These are phyloP conservation scores for Lagerstroemia speciosa DNA, from an alignment of 345 rosid species.

Conservation along the genomic window DNA sequence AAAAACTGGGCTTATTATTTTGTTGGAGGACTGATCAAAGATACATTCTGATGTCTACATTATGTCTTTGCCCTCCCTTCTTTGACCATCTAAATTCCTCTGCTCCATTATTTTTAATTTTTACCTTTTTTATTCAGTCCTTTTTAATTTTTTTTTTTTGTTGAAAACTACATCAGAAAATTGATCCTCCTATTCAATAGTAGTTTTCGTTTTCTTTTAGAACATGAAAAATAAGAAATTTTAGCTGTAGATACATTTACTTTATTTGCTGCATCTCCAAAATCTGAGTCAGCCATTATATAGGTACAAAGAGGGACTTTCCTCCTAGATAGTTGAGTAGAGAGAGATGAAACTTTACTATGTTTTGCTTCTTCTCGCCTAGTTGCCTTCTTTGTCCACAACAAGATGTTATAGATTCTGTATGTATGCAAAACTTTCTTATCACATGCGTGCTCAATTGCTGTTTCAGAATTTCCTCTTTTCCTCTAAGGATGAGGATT, in stretches of 20 bases:
- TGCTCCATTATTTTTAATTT: not conserved
- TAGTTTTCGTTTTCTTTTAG: not conserved
- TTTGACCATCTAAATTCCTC: not conserved
- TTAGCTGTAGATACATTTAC: not conserved
- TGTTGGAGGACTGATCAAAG: not conserved
- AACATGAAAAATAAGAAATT: not conserved
- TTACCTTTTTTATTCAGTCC: not conserved
- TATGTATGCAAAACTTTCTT: slow-evolving; percentile 7
- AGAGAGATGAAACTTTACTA: no score
- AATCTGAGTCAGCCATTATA: not conserved
- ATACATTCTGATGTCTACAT: not conserved
- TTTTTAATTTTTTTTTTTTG: not conserved
- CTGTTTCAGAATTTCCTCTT: slow-evolving; percentile 80
- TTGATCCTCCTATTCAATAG: not conserved
- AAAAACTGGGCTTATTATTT: not conserved
- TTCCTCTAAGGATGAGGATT: slow-evolving; percentile 68
- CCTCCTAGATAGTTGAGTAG: no score
- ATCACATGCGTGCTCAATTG: slow-evolving; percentile 14
- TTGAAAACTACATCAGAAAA: not conserved
- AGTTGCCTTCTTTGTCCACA: not conserved
- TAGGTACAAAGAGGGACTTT: not conserved
- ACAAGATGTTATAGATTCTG: not conserved
- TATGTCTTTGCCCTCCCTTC: not conserved
- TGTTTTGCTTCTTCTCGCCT: no score
- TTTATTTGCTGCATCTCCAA: not conserved